Conservation (phyloP, 345 rosid species). For the Conringia planisiliqua region DNA sequence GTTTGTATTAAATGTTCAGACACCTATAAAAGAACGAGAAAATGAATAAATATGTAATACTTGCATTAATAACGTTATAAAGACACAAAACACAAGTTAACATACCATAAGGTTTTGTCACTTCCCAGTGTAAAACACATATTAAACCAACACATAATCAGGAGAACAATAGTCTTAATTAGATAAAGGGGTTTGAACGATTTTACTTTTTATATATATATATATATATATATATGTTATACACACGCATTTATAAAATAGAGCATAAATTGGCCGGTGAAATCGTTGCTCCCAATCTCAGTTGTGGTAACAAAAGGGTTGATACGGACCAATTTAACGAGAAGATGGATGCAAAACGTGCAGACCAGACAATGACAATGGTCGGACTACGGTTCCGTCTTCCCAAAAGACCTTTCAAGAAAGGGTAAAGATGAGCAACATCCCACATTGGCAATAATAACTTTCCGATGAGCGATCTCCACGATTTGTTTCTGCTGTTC, state of each 20-base stretch:
- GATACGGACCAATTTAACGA: slow-evolving; percentile 87
- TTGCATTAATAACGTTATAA: neutral
- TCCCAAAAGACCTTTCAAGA: slow-evolving; percentile 89
- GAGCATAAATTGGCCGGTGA: neutral
- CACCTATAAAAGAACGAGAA: too few relatives aligned
- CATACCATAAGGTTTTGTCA: neutral
- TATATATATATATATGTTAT: too few relatives aligned
- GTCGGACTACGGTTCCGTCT: slow-evolving; percentile 91
- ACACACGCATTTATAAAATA: neutral
- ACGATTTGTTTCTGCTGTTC: slow-evolving; percentile 91
- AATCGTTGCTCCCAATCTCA: neutral
- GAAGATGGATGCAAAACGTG: slow-evolving; percentile 87
- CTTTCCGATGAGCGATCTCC: slow-evolving; percentile 94
- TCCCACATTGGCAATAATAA: slow-evolving; percentile 92
- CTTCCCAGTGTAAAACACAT: neutral
- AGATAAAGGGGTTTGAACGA: neutral
- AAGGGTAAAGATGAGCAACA: slow-evolving; percentile 87
- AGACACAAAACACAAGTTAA: neutral
- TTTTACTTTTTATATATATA: neutral
- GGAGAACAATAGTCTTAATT: neutral
- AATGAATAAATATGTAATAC: too few relatives aligned
- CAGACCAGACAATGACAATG: slow-evolving; percentile 92
- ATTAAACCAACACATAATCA: neutral
- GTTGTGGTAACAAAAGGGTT: slow-evolving; percentile 60
- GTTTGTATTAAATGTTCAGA: neutral